Evolutionary conservation across 2,329 filamentous ascomycete species (phyloP).

Genomic region (Teratosphaeria epicoccoides): DNA sequence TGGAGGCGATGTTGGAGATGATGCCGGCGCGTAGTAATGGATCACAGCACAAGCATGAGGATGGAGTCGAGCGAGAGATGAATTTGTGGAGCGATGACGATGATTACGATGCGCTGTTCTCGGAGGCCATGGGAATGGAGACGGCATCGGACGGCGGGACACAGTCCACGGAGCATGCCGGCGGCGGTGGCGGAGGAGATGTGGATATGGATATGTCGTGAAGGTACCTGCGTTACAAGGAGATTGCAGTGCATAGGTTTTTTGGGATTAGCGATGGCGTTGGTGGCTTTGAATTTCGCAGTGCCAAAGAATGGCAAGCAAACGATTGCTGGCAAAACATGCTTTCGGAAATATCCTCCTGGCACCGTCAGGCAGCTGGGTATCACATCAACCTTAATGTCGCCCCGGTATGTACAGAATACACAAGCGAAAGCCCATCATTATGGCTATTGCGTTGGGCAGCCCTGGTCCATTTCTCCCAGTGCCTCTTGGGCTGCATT

Average conservation of each 20-base stretch:
- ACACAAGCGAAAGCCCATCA: not conserved
- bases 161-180: not conserved
- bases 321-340: no score
- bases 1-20: conserved; percentile 35
- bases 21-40: conserved; percentile 25
- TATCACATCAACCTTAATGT: conserved; percentile 13
- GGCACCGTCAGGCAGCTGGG: conserved; percentile 6
- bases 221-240: not conserved
- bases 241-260: not conserved
- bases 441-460: conserved; percentile 46
- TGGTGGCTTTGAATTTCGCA: conserved; percentile 1
- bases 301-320: not conserved
- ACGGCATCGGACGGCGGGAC: conserved; percentile 10
- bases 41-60: conserved; percentile 20
- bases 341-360: not conserved
- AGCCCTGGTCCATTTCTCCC: conserved; percentile 47
- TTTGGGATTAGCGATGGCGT: conserved; percentile 4
- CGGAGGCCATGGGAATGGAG: conserved; percentile 48
- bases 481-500: conserved; percentile 63
- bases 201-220: conserved; percentile 8
- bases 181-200: not conserved
- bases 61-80: not conserved
- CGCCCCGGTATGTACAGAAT: conserved; percentile 5
- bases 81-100: conserved; percentile 45
- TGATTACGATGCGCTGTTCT: conserved; percentile 54